phyloP scores from a whole-genome alignment of 2,329 filamentous ascomycete genomes.

The Phoma sp. region DNA sequence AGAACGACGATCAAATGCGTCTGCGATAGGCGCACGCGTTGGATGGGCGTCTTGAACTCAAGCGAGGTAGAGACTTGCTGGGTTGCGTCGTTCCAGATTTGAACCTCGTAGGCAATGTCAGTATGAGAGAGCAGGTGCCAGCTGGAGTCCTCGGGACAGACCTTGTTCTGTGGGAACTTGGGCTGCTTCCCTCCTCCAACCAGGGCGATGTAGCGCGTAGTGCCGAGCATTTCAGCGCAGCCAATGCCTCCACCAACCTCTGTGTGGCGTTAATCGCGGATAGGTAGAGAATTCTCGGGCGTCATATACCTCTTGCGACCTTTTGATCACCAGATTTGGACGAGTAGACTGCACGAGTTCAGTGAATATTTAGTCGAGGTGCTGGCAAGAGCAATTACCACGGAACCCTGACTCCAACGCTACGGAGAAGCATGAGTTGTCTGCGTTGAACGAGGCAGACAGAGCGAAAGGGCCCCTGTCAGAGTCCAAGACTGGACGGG shows the following conservation, averaged over 20 bases:
- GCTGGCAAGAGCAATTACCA: constrained; percentile 62
- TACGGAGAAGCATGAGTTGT: constrained; percentile 84
- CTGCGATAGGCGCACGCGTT: constrained; percentile 78
- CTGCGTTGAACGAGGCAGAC: constrained; percentile 84
- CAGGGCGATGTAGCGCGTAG: constrained; percentile 84
- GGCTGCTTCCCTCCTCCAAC: constrained; percentile 87
- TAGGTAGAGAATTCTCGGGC: neutral
- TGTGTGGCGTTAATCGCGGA: constrained; percentile 24
- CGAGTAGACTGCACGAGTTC: constrained; percentile 39
- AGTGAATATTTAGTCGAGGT: constrained; percentile 10
- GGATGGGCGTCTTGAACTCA: constrained; percentile 79
- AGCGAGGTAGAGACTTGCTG: constrained; percentile 77
- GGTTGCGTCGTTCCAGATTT: constrained; percentile 91
- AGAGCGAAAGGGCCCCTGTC: constrained; percentile 76
- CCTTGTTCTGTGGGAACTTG: constrained; percentile 88
- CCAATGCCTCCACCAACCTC: constrained; percentile 71
- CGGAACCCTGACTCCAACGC: constrained; percentile 86
- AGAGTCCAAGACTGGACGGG: constrained; percentile 81
- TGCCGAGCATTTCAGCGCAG: constrained; percentile 84
- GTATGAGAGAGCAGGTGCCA: constrained; percentile 34
- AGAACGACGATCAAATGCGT: constrained; percentile 81
- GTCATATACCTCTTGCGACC: constrained; percentile 36
- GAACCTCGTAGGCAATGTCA: constrained; percentile 60
- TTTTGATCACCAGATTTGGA: constrained; percentile 40
- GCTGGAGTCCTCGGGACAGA: constrained; percentile 44